phyloP scores from a whole-genome alignment of 208 protist genomes.

The Trypanosoma boissoni region DNA sequence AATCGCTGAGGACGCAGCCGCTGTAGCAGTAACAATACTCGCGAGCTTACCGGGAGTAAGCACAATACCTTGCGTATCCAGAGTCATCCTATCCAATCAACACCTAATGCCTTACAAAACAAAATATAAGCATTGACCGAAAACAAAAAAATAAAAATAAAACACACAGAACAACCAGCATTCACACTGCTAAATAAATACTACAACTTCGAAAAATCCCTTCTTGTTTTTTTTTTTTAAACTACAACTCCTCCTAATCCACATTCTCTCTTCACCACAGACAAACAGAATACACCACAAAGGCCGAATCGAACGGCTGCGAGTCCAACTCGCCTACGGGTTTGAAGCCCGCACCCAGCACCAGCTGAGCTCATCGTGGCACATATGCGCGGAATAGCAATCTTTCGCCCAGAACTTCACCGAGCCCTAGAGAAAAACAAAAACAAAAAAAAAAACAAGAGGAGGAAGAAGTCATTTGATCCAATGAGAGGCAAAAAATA shows the following conservation, averaged over 20 bases:
- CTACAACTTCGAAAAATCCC: background rate
- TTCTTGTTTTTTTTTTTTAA: background rate
- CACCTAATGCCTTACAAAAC: background rate
- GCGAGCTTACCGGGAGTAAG: slow-evolving; percentile 1
- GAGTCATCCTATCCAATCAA: background rate
- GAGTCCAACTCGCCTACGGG: slow-evolving; percentile 89
- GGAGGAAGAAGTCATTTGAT: too few relatives aligned
- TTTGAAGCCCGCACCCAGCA: slow-evolving; percentile 87
- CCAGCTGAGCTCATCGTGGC: slow-evolving; percentile 80
- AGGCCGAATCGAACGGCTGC: slow-evolving; percentile 93
- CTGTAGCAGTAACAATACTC: background rate
- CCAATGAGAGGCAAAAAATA: too few relatives aligned
- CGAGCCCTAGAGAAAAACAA: slow-evolving; percentile 16
- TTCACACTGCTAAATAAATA: background rate
- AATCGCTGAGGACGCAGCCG: slow-evolving; percentile 4
- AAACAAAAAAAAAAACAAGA: background rate
- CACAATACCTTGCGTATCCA: background rate
- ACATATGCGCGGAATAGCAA: slow-evolving; percentile 7
- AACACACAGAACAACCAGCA: background rate
- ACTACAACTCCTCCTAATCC: background rate
- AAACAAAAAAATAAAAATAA: slow-evolving; percentile 22
- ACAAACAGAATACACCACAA: slow-evolving; percentile 65
- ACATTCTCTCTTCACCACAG: slow-evolving; percentile 1
- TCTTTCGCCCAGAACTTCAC: background rate
- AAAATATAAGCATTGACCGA: background rate